phyloP scores from a whole-genome alignment of 805 yeast genomes.

The Ogataea henricii region DNA sequence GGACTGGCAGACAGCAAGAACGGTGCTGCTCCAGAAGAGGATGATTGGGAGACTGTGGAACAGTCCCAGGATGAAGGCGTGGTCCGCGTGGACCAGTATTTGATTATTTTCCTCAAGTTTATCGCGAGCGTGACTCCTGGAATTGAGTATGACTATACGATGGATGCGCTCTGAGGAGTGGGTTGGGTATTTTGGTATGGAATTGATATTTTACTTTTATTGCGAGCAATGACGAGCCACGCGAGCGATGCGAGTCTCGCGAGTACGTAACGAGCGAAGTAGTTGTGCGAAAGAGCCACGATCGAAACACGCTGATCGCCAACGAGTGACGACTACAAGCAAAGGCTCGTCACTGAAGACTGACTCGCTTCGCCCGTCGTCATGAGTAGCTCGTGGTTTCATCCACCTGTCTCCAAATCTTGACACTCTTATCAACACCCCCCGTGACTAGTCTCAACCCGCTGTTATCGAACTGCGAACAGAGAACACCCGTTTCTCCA shows the following conservation, averaged over 20 bases:
- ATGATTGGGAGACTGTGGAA: conserved; percentile 57
- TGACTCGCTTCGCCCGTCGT: too few relatives aligned
- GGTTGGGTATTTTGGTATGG: background rate
- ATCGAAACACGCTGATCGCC: too few relatives aligned
- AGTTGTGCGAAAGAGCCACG: too few relatives aligned
- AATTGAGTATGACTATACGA: conserved; percentile 96
- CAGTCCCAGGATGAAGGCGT: conserved; percentile 35
- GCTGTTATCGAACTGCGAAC: conserved; percentile 74
- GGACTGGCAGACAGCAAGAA: conserved; percentile 44
- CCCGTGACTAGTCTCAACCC: conserved; percentile 84
- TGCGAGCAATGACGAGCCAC: background rate
- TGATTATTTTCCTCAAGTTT: conserved; percentile 86
- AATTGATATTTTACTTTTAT: background rate
- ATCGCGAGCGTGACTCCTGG: conserved; percentile 98
- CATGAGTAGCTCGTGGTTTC: conserved; percentile 19
- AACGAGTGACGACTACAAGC: too few relatives aligned
- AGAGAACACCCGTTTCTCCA: conserved; percentile 66
- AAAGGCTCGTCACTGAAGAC: background rate
- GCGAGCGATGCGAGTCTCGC: background rate
- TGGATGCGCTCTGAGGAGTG: conserved; percentile 74
- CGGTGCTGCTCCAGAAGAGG: conserved; percentile 34
- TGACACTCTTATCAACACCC: conserved; percentile 86
- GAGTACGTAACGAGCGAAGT: too few relatives aligned
- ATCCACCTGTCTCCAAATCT: conserved; percentile 64
- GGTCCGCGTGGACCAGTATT: conserved; percentile 86